These are phyloP conservation scores for Pyrus bretschneideri DNA, from an alignment of 306 rosid genomes.

Conservation along the genomic window DNA sequence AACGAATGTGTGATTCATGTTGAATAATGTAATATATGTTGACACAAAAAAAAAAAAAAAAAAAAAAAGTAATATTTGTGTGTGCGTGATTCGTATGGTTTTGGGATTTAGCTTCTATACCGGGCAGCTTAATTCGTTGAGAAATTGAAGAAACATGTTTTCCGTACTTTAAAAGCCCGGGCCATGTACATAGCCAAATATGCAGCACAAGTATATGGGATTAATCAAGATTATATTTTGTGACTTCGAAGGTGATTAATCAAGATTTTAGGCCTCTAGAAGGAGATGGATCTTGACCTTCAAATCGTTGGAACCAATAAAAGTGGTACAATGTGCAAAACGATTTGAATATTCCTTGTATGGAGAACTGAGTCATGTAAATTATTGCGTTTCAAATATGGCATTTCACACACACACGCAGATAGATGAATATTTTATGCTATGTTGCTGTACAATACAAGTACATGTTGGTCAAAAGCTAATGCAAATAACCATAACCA, in stretches of 20 bases:
- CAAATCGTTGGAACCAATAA: neutral
- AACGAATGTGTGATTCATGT: neutral
- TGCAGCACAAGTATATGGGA: neutral
- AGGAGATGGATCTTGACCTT: slow-evolving; percentile 3
- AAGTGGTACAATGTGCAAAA: neutral
- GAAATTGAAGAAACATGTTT: neutral
- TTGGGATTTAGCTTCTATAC: neutral
- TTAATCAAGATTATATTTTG: neutral
- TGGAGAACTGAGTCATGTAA: neutral
- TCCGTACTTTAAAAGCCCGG: neutral
- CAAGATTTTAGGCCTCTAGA: neutral
- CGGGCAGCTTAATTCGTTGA: neutral
- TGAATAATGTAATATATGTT: neutral
- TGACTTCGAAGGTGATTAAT: neutral
- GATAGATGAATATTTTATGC: neutral
- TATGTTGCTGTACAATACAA: slow-evolving; percentile 4
- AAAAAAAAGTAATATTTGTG: neutral
- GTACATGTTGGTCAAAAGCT: neutral
- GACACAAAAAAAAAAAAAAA: too few relatives aligned
- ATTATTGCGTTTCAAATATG: neutral
- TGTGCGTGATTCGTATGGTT: neutral
- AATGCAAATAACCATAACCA: neutral
- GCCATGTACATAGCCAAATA: neutral
- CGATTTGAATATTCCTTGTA: slow-evolving; percentile 3
- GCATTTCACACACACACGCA: neutral